Evolutionary conservation across 495 filamentous ascomycete genomes (phyloP).

Genomic region (Hypoxylon fragiforme): DNA sequence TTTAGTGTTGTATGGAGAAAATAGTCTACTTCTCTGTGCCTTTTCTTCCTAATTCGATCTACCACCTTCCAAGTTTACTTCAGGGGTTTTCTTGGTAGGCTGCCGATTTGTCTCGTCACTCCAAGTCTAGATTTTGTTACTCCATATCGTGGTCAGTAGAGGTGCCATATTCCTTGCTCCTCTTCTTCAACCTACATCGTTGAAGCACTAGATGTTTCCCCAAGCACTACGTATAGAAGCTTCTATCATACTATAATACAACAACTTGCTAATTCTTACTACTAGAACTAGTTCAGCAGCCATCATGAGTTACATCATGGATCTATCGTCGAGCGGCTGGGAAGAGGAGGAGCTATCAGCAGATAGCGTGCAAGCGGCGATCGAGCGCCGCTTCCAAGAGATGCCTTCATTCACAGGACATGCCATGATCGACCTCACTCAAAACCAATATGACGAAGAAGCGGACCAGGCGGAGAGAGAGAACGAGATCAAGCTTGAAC

Average conservation of each 20-base stretch:
- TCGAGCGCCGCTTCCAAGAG: slow-evolving; percentile 23
- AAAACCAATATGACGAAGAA: slow-evolving; percentile 6
- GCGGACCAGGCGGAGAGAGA: slow-evolving; percentile 4
- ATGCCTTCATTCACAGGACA: neutral
- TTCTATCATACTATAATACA: neutral
- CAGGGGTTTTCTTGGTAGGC: no score
- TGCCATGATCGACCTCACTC: slow-evolving; percentile 10
- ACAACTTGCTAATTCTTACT: neutral
- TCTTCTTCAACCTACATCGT: neutral
- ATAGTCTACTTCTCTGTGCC: no score
- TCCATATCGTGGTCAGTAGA: no score
- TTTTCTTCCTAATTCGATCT: no score
- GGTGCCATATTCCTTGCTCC: no score
- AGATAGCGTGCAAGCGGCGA: slow-evolving; percentile 7
- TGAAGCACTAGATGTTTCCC: no score
- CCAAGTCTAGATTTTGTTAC: no score
- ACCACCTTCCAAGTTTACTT: no score
- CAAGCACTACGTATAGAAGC: no score
- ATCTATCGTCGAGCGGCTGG: slow-evolving; percentile 1
- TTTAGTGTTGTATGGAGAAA: no score
- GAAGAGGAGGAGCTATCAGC: slow-evolving; percentile 14
- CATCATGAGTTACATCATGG: neutral
- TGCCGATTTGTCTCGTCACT: no score
- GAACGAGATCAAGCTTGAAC: slow-evolving; percentile 5
- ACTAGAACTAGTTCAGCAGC: neutral